phyloP scores from a whole-genome alignment of 176 grass and related monocot genomes.

The Cenchrus purpureus region DNA sequence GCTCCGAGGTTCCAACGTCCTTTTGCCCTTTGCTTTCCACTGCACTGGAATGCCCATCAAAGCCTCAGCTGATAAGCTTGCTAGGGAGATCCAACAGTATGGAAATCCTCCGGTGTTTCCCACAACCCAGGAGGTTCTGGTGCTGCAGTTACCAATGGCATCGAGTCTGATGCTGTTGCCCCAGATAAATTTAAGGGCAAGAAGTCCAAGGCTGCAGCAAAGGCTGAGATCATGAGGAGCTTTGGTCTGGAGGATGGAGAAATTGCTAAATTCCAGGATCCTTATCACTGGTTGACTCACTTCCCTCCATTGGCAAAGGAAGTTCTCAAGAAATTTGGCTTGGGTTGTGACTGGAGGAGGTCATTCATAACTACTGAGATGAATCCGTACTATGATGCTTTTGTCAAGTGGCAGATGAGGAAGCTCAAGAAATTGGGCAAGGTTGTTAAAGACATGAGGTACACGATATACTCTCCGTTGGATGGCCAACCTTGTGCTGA shows the following conservation, averaged over 20 bases:
- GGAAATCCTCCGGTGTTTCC: slow-evolving; percentile 72
- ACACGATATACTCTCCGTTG: slow-evolving; percentile 76
- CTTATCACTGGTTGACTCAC: slow-evolving; percentile 63
- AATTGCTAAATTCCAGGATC: slow-evolving; percentile 70
- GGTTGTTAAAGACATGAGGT: slow-evolving; percentile 69
- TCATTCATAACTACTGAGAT: slow-evolving; percentile 74
- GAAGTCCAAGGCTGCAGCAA: slow-evolving; percentile 63
- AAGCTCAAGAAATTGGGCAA: slow-evolving; percentile 66
- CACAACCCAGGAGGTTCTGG: slow-evolving; percentile 36
- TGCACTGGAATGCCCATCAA: slow-evolving; percentile 95
- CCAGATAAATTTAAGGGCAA: slow-evolving; percentile 77
- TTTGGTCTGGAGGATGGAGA: slow-evolving; percentile 57
- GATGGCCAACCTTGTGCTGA: slow-evolving; percentile 82
- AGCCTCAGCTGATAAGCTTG: slow-evolving; percentile 75
- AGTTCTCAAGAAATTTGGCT: slow-evolving; percentile 64
- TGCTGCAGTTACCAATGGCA: background rate
- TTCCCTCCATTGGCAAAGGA: slow-evolving; percentile 62
- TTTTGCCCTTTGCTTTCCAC: slow-evolving; percentile 78
- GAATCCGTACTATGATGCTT: slow-evolving; percentile 77
- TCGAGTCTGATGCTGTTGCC: slow-evolving; percentile 18
- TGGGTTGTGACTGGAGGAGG: slow-evolving; percentile 73
- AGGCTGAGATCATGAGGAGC: slow-evolving; percentile 69
- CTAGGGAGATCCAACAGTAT: slow-evolving; percentile 57
- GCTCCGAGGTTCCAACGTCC: slow-evolving; percentile 43
- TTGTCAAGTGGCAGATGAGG: slow-evolving; percentile 82